Conservation (phyloP, 345 rosid species). For the Arabidopsis arenosa region DNA sequence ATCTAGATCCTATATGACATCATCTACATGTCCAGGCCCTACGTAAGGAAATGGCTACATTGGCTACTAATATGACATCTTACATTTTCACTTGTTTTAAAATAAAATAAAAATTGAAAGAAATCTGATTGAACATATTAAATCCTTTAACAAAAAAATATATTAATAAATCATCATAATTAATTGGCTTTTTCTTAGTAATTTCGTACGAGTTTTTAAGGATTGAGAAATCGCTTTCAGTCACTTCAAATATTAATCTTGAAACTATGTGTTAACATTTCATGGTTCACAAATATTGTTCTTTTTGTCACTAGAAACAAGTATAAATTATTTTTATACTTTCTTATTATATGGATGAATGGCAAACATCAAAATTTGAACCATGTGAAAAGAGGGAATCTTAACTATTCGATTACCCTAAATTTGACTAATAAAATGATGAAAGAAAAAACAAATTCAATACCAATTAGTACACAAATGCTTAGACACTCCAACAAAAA, state of each 20-base stretch:
- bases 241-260: constrained; percentile 33
- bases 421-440: background rate
- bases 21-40: constrained; percentile 32
- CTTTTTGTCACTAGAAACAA: constrained; percentile 28
- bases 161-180: background rate
- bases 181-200: background rate
- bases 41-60: constrained; percentile 6
- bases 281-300: constrained; percentile 33
- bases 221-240: constrained; percentile 36
- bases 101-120: background rate
- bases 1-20: constrained; percentile 36
- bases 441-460: background rate
- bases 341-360: background rate
- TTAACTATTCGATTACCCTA: constrained; percentile 25
- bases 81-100: background rate
- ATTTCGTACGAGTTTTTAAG: constrained; percentile 7
- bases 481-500: constrained; percentile 45
- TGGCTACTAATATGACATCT: constrained; percentile 5
- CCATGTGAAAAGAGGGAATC: constrained; percentile 17
- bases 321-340: background rate
- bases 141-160: no score
- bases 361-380: constrained; percentile 9
- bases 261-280: constrained; percentile 33
- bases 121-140: background rate
- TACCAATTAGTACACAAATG: constrained; percentile 43